Evolutionary conservation across 148 eudicot genomes (phyloP).

Genomic region (Silene conica): DNA sequence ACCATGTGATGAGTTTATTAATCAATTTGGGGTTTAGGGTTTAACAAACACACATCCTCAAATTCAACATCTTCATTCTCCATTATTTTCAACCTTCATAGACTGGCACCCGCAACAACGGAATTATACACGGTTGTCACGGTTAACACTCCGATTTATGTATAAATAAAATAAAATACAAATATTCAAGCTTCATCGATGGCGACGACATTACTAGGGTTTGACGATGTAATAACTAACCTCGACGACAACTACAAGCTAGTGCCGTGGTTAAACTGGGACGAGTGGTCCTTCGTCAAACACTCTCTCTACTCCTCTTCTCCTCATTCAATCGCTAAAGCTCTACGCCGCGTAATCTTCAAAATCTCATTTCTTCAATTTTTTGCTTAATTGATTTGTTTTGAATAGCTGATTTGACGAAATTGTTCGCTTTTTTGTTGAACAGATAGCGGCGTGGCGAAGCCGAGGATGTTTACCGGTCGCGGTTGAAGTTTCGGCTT

Average conservation of each 20-base stretch:
- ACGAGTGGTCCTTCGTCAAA: slow-evolving; percentile 75
- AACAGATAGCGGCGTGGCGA: slow-evolving; percentile 69
- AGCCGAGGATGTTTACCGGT: slow-evolving; percentile 83
- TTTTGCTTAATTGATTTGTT: not conserved
- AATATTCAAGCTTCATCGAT: slow-evolving; percentile 21
- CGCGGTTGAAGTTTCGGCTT: slow-evolving; percentile 62
- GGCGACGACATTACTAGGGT: slow-evolving; percentile 5
- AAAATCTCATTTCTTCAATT: not conserved
- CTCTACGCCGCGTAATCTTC: slow-evolving; percentile 48
- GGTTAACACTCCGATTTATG: too few relatives aligned
- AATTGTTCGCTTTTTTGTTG: not conserved
- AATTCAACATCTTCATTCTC: not conserved
- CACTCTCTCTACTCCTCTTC: slow-evolving; percentile 58
- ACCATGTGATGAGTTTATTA: too few relatives aligned
- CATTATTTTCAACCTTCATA: slow-evolving; percentile 1
- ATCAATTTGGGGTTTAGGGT: slow-evolving; percentile 14
- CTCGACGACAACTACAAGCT: slow-evolving; percentile 32
- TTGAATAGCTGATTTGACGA: not conserved
- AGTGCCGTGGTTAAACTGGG: slow-evolving; percentile 92
- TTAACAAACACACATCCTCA: not conserved
- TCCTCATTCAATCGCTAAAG: slow-evolving; percentile 37
- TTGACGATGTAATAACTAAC: not conserved
- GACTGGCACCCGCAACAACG: too few relatives aligned
- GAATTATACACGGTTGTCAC: too few relatives aligned
- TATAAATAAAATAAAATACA: too few relatives aligned